Base-by-base conservation (phyloP, 306 rosid species). In the Lithocarpus polystachyus region DNA sequence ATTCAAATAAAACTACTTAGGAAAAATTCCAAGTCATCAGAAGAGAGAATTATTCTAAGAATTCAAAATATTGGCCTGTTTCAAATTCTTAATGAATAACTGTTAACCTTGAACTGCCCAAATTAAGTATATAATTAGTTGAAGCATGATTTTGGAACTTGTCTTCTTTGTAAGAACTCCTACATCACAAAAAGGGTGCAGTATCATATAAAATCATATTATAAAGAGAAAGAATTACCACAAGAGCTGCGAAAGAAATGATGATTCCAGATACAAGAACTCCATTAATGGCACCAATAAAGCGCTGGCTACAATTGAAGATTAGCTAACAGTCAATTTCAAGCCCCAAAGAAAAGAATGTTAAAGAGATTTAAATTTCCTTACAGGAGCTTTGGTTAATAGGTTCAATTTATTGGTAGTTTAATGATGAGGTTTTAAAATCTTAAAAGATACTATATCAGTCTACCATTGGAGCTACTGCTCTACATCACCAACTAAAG, bases 201-300 rank as follows among this genome's bases (percentile, higher is more conserved):
- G 52, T 60, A 76, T 56, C 57, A 45, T 62, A 64, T 64, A 12
- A 10, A 67, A 67, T 5, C 40, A 79, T 54, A 54, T 77, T 18
- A 61, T 45, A 75, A 73, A 62, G 79, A 72, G 65, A 73, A 70
- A 80, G 45, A 64, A 81, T 85, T 88, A 89, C 94, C 91, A 89
- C 90, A 79, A 93, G 97, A 75, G 88, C 90, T 62, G 87, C 89
- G 82, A 93, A 93, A 67, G 92, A 88, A 79, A 73, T 1, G 18
- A 89, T 87, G 82, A 93, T 74, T 74, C 98, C 98, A 57, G 84
- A 9, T 67, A 91, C 87, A 20, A 91, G 89, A 79, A 84, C 75
- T 37, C 97, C 98, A 56, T 89, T 91, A 80, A 88, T 72, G 3
- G 94, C 92, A 70, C 98, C 97, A 60, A 91, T 81, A 23, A 89